These are phyloP conservation scores for Chlorella sp. DNA, from an alignment of 139 green algal genomes.

Conservation along the genomic window DNA sequence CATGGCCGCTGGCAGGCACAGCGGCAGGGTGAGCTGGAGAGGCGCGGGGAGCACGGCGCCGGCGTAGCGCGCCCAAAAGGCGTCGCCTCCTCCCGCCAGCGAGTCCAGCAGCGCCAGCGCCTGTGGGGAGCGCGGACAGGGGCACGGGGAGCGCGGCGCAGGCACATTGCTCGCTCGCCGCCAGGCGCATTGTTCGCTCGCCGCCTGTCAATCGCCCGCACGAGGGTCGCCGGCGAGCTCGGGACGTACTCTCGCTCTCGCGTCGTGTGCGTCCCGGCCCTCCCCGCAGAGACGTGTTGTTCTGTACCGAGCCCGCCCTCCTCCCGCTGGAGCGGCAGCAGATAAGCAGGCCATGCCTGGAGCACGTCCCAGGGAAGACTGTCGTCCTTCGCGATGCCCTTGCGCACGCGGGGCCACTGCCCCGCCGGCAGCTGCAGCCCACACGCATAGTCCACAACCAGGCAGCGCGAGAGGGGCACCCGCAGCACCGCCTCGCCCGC, in stretches of 20 bases:
- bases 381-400: slow-evolving; percentile 33
- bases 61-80: slow-evolving; percentile 47
- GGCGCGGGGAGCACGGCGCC: slow-evolving; percentile 58
- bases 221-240: no score
- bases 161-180: no score
- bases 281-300: no score
- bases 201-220: no score
- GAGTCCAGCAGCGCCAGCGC: slow-evolving; percentile 64
- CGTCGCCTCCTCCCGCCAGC: slow-evolving; percentile 46
- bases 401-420: slow-evolving; percentile 21
- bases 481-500: slow-evolving; percentile 35
- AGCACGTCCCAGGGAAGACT: slow-evolving; percentile 66
- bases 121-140: not conserved
- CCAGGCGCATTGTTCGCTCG: no score
- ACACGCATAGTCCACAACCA: slow-evolving; percentile 54
- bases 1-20: slow-evolving; percentile 47
- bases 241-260: no score
- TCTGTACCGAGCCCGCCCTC: no score
- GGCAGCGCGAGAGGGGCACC: slow-evolving; percentile 40
- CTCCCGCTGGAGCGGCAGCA: not conserved
- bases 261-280: no score
- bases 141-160: no score
- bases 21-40: slow-evolving; percentile 52
- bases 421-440: slow-evolving; percentile 39
- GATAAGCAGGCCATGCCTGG: slow-evolving; percentile 1